Evolutionary conservation across 208 protist species (phyloP), one percentile per base, ranked within the genome.

Genomic region (Leishmania turanica): DNA sequence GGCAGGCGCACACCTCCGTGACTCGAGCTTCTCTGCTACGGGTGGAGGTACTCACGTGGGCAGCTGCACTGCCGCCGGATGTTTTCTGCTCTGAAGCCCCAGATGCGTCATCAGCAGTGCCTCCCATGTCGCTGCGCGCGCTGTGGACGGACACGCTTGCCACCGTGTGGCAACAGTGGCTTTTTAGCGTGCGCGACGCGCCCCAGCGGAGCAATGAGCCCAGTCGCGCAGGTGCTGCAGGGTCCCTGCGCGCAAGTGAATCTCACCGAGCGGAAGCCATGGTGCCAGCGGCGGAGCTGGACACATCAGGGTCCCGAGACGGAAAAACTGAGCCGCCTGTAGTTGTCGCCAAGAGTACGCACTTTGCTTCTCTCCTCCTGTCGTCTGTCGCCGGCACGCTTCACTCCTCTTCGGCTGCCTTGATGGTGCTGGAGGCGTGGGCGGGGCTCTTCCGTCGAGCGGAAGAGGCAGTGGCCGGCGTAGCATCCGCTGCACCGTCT

Each of bases 401-500:
- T 49, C 58, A 60, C 5, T 70, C 80, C 15, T 74, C 80, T 49
- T 77, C 45, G 56, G 47, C 11, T 72, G 64, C 42, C 27, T 84
- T 42, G 58, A 84, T 45, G 60, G n/a, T 71, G 64, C 56, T 79
- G 47, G 76, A 79, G 47, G 76, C 76, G 62, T 79, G 76, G 76
- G 76, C 31, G 21, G 13, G 31, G 62, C 40, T 71, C 9, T 68
- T 79, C 24, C 42, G 24, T 11, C 37, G 58, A 40, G 47, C 34
- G 27, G 60, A 79, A 34, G 54, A 34, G 60, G 37, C 45, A 47
- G 40, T 53, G 34, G 31, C 21, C 19, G 51, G 24, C 72, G 3
- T 42, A 40, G 31, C n/a, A 62, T 54, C 53, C 17, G 31, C 72
- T 34, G 13, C 47, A 62, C 72, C 17, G 72, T 37, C 17, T 49